Percentiles rank a stretch among this genome's conserved stretches.
These are phyloP conservation scores for Xylaria polymorpha DNA, from an alignment of 2,329 filamentous ascomycete species.

Conservation along the genomic window DNA sequence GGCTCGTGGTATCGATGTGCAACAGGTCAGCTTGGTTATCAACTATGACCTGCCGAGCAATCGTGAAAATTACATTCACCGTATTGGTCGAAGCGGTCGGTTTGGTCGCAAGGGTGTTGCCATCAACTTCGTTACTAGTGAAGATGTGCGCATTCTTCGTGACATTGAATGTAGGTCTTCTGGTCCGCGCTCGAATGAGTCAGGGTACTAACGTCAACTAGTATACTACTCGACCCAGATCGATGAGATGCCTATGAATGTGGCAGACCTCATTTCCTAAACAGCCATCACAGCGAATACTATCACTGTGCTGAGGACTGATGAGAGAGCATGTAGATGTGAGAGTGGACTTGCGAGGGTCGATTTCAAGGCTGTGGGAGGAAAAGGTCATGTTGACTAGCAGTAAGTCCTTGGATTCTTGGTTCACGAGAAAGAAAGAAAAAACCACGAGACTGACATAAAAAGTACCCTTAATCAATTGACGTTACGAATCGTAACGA, in stretches of 20 bases:
- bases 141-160: constrained; percentile 95
- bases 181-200: not conserved
- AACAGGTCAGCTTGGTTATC: constrained; percentile 97
- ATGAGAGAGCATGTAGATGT: constrained; percentile 24
- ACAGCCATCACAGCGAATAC: not conserved
- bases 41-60: constrained; percentile 99
- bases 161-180: constrained; percentile 86
- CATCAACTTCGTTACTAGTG: constrained; percentile 99
- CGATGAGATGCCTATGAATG: constrained; percentile 99
- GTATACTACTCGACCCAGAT: constrained; percentile 97
- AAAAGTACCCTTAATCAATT: constrained; percentile 35
- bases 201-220: constrained; percentile 49
- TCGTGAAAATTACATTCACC: constrained; percentile 99
- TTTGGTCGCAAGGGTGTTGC: constrained; percentile 99
- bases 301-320: constrained; percentile 12
- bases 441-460: constrained; percentile 26
- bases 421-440: not conserved
- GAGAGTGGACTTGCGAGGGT: not conserved
- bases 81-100: constrained; percentile 93
- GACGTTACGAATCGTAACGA: constrained; percentile 11
- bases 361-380: constrained; percentile 43
- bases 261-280: constrained; percentile 70
- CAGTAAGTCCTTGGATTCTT: constrained; percentile 41
- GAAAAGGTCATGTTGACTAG: constrained; percentile 49
- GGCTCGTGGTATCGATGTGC: constrained; percentile 98